phyloP scores from a whole-genome alignment of 345 rosid genomes.

The Noccaea caerulescens region DNA sequence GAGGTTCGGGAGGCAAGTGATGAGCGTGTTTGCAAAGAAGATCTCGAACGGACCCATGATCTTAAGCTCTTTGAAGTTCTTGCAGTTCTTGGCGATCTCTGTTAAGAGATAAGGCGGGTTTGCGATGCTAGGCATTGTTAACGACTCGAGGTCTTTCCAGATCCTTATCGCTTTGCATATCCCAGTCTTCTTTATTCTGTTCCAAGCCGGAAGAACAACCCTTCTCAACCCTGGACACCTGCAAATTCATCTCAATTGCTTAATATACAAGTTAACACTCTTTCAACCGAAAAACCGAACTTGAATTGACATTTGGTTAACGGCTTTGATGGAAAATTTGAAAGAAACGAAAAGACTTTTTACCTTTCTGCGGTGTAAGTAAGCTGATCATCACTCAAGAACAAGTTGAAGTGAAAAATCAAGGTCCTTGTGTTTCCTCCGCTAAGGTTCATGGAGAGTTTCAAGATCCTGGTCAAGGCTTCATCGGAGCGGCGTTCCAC shows the following conservation, averaged over 20 bases:
- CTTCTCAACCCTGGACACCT: conserved; percentile 73
- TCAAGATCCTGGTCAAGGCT: conserved; percentile 58
- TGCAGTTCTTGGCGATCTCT: conserved; percentile 76
- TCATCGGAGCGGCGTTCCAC: conserved; percentile 64
- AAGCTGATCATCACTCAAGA: conserved; percentile 73
- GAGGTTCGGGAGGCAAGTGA: conserved; percentile 52
- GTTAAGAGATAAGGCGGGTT: conserved; percentile 65
- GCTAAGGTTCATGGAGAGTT: conserved; percentile 74
- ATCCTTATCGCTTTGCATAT: conserved; percentile 70
- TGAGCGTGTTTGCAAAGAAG: conserved; percentile 55
- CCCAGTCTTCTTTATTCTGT: conserved; percentile 70
- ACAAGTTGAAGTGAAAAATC: conserved; percentile 70
- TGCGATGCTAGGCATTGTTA: conserved; percentile 90
- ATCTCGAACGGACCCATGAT: conserved; percentile 78
- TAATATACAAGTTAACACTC: too few species aligned
- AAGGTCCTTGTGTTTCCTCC: conserved; percentile 57
- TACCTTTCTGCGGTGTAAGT: conserved; percentile 85
- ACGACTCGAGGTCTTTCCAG: conserved; percentile 82
- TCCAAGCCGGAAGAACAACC: conserved; percentile 87
- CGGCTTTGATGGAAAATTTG: neutral
- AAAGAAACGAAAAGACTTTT: neutral
- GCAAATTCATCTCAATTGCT: neutral
- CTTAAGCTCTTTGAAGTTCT: conserved; percentile 57
- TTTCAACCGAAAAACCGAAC: conserved; percentile 14
- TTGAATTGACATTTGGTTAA: neutral